phyloP scores from a whole-genome alignment of 139 green algal genomes.

The Protoeuglena noctilucae region DNA sequence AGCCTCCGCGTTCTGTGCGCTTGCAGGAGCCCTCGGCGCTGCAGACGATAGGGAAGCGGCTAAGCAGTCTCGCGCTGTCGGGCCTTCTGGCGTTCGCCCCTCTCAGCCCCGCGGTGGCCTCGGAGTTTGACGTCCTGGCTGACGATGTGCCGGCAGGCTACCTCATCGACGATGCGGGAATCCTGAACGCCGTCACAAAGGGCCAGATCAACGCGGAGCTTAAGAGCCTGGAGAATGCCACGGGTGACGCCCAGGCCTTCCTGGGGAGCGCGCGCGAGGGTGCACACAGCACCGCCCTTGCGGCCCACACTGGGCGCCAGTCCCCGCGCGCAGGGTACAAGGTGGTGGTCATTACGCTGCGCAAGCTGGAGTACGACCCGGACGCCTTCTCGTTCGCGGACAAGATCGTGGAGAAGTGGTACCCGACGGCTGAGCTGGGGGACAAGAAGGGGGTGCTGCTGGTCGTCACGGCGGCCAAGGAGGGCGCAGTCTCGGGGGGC shows the following conservation, averaged over 20 bases:
- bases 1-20: no score
- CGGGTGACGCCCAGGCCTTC: not conserved
- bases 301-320: not conserved
- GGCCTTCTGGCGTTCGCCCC: no score
- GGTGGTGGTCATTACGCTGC: slow-evolving; percentile 76
- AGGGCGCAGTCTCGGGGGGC: slow-evolving; percentile 82
- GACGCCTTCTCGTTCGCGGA: slow-evolving; percentile 88
- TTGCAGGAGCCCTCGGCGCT: no score
- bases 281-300: not conserved
- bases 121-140: slow-evolving; percentile 76
- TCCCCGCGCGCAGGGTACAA: slow-evolving; percentile 44
- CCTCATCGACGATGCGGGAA: slow-evolving; percentile 74
- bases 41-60: no score
- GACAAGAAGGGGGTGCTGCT: slow-evolving; percentile 85
- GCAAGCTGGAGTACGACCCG: slow-evolving; percentile 85
- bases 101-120: slow-evolving; percentile 26
- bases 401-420: slow-evolving; percentile 79
- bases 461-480: slow-evolving; percentile 82
- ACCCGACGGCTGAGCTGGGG: slow-evolving; percentile 41
- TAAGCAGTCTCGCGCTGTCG: no score
- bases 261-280: not conserved
- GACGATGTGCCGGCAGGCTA: slow-evolving; percentile 51
- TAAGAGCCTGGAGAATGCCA: slow-evolving; percentile 43
- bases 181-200: slow-evolving; percentile 59
- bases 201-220: slow-evolving; percentile 54